Percentiles rank a stretch among this genome's conserved stretches.
phyloP scores from a whole-genome alignment of 1,284 basidiomycete species.

The Microbotryum violaceum region DNA sequence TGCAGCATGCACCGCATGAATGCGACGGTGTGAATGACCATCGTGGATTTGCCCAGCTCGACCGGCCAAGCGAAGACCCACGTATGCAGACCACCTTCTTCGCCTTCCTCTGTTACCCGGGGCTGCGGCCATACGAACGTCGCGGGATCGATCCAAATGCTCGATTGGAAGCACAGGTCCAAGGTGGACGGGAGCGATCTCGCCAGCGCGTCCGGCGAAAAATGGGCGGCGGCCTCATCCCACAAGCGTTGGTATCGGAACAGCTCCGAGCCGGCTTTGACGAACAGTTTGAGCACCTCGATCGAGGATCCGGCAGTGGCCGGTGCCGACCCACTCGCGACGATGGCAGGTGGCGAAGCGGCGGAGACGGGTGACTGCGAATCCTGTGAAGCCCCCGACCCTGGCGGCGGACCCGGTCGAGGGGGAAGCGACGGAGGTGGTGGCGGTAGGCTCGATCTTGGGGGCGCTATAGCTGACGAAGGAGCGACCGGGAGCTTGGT shows the following conservation, averaged over 20 bases:
- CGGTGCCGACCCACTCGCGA: background rate
- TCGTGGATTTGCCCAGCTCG: slow-evolving; percentile 14
- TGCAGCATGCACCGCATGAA: slow-evolving; percentile 13
- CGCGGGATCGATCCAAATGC: background rate
- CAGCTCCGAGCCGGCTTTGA: slow-evolving; percentile 19
- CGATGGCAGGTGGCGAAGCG: background rate
- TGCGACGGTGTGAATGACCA: slow-evolving; percentile 14
- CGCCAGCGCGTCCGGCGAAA: slow-evolving; percentile 3
- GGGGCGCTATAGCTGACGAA: background rate
- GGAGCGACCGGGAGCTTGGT: background rate
- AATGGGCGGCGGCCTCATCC: slow-evolving; percentile 10
- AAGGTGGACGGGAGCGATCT: slow-evolving; percentile 5
- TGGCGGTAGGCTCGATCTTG: background rate
- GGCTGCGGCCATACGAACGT: slow-evolving; percentile 9
- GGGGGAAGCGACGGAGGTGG: slow-evolving; percentile 1
- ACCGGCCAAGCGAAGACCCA: slow-evolving; percentile 16
- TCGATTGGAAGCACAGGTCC: background rate
- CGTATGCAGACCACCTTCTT: background rate
- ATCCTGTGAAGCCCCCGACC: background rate
- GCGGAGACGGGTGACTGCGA: background rate
- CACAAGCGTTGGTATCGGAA: slow-evolving; percentile 21
- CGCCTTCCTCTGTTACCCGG: too few species aligned
- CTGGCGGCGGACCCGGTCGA: slow-evolving; percentile 1
- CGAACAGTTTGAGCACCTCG: slow-evolving; percentile 17
- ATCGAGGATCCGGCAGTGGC: background rate